These are phyloP conservation scores for Omphalea diandra DNA, from an alignment of 441 rosid species.

Conservation along the genomic window DNA sequence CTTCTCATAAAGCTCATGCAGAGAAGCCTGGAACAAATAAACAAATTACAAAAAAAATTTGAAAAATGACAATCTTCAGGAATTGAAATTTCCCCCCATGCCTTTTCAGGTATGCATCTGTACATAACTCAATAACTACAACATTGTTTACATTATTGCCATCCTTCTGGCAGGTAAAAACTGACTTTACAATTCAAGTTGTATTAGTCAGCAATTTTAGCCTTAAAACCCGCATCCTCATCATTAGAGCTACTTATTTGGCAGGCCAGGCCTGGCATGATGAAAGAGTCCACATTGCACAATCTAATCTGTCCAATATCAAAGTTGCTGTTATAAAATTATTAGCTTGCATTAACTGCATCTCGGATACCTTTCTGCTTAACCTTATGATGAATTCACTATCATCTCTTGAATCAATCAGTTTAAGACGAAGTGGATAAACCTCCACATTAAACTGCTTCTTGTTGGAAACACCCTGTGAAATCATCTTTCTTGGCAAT, in stretches of 20 bases:
- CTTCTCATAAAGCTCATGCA: constrained; percentile 58
- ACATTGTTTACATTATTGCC: not conserved
- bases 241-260: not conserved
- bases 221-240: too few species aligned
- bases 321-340: not conserved
- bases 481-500: constrained; percentile 78
- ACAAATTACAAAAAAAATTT: constrained; percentile 11
- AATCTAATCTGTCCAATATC: not conserved
- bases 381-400: constrained; percentile 45
- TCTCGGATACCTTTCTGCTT: constrained; percentile 78
- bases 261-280: not conserved
- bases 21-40: constrained; percentile 56
- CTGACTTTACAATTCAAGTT: too few species aligned
- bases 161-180: not conserved
- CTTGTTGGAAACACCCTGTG: constrained; percentile 45
- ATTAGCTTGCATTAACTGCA: not conserved
- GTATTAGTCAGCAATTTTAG: too few species aligned
- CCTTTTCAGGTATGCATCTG: not conserved
- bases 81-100: not conserved
- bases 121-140: not conserved
- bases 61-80: constrained; percentile 4
- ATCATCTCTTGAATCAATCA: constrained; percentile 72
- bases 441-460: constrained; percentile 76
- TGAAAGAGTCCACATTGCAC: not conserved
- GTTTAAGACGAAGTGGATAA: constrained; percentile 63